These are phyloP conservation scores for Mortierella sp. DNA, from an alignment of 371 early-diverging fungal genomes.

Conservation along the genomic window DNA sequence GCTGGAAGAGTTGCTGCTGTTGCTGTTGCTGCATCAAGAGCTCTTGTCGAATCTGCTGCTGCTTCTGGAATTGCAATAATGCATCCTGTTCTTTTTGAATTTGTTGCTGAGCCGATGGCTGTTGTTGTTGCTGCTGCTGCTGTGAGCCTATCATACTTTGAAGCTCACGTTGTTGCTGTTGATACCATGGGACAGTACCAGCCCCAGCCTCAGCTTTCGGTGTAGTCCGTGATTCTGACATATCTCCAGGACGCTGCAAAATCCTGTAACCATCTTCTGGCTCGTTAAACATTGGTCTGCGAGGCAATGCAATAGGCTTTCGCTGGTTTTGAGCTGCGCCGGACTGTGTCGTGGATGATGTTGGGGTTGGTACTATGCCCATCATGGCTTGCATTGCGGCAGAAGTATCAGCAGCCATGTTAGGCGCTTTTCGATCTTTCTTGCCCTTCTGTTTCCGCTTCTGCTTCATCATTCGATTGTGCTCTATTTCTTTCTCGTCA, in stretches of 20 bases:
- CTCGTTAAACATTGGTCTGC: conserved; percentile 30
- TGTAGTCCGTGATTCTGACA: background rate
- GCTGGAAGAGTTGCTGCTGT: conserved; percentile 37
- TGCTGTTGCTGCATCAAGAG: conserved; percentile 46
- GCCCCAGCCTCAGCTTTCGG: conserved; percentile 11
- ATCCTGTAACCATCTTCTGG: conserved; percentile 50
- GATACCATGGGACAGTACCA: conserved; percentile 53
- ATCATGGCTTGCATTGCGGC: conserved; percentile 38
- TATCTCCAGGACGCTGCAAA: conserved; percentile 40
- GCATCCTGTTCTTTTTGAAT: conserved; percentile 21
- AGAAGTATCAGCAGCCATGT: conserved; percentile 31
- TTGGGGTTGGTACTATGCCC: conserved; percentile 2
- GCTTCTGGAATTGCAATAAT: conserved; percentile 34
- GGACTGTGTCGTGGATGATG: background rate
- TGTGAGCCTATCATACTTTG: conserved; percentile 49
- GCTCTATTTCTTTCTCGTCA: conserved; percentile 83
- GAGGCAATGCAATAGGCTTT: conserved; percentile 41
- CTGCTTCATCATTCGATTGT: conserved; percentile 62
- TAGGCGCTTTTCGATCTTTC: conserved; percentile 29
- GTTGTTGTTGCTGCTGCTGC: conserved; percentile 21
- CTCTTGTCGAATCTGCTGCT: conserved; percentile 40
- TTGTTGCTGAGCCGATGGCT: conserved; percentile 14
- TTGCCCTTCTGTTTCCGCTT: conserved; percentile 32
- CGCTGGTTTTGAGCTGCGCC: conserved; percentile 2
- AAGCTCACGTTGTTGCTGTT: conserved; percentile 54